A percentile compares a stretch with the other conserved stretches of the same genome.
Conservation (phyloP, 2,329 filamentous ascomycete genomes). For the Phaeomoniella chlamydospora region DNA sequence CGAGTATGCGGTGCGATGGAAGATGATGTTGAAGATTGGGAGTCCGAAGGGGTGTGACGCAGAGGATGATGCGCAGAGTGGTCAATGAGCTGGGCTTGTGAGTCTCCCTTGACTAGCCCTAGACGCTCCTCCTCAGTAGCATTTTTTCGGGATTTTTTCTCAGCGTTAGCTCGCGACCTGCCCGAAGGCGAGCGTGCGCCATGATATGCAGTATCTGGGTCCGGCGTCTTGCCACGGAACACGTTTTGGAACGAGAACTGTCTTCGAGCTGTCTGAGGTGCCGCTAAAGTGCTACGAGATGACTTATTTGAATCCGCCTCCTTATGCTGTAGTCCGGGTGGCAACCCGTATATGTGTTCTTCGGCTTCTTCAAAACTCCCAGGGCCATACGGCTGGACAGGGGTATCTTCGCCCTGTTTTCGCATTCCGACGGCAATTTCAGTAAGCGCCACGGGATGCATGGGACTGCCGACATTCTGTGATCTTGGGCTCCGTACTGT, state of each 20-base stretch:
- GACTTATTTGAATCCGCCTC: constrained; percentile 2
- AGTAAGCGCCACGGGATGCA: constrained; percentile 49
- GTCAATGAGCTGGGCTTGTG: constrained; percentile 12
- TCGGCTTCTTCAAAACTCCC: constrained; percentile 15
- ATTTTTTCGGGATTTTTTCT: constrained; percentile 24
- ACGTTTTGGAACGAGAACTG: constrained; percentile 91
- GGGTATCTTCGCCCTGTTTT: constrained; percentile 27
- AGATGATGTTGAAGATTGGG: constrained; percentile 3
- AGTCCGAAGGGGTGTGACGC: constrained; percentile 4
- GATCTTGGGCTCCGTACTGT: constrained; percentile 20
- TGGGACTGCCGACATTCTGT: constrained; percentile 33
- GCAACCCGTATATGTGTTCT: constrained; percentile 37
- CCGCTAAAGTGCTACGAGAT: constrained; percentile 2
- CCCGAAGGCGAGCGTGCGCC: constrained; percentile 6
- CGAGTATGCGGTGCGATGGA: constrained; percentile 7
- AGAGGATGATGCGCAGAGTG: constrained; percentile 6
- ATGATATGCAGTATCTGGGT: constrained; percentile 11
- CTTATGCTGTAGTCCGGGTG: constrained; percentile 26
- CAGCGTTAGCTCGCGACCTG: constrained; percentile 7
- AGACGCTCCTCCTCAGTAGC: constrained; percentile 71
- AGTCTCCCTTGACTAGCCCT: constrained; percentile 68
- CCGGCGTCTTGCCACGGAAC: constrained; percentile 40
- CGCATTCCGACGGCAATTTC: constrained; percentile 40
- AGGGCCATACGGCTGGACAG: constrained; percentile 11
- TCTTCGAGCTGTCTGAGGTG: constrained; percentile 44